A percentile compares a stretch with the other conserved stretches of the same genome.
phyloP scores from a whole-genome alignment of 768 basidiomycete species.

The Phylloporus arenicola region DNA sequence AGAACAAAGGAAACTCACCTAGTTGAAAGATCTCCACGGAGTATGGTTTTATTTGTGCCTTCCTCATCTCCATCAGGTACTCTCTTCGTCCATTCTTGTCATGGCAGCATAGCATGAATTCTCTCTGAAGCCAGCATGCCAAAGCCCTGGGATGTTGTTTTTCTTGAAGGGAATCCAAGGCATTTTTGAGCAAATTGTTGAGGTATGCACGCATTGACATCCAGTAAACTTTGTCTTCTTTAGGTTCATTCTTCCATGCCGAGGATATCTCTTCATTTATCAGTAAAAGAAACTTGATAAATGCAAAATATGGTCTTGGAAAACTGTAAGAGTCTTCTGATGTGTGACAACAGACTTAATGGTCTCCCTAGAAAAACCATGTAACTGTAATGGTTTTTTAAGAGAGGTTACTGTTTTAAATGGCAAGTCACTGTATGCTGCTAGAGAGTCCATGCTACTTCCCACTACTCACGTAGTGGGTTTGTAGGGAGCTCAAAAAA shows the following conservation, averaged over 20 bases:
- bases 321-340: neutral
- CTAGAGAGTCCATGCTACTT: too few relatives aligned
- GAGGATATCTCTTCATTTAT: neutral
- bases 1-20: neutral
- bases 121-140: slow-evolving; percentile 3
- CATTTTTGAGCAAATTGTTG: neutral
- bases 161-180: neutral
- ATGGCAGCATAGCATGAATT: slow-evolving; percentile 5
- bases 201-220: neutral
- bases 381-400: neutral
- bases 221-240: slow-evolving; percentile 2
- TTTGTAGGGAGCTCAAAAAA: too few relatives aligned
- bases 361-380: neutral
- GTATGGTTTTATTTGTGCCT: neutral
- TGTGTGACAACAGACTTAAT: neutral
- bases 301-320: neutral
- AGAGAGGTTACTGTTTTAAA: neutral
- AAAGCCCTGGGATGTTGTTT: neutral
- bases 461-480: too few relatives aligned
- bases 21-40: neutral
- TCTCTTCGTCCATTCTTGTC: neutral
- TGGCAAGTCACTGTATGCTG: neutral
- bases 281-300: neutral
- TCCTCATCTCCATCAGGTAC: neutral
- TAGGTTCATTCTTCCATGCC: neutral